Evolutionary conservation across 495 filamentous ascomycete species (phyloP).

Genomic region (Aspergillus saccharolyticus): DNA sequence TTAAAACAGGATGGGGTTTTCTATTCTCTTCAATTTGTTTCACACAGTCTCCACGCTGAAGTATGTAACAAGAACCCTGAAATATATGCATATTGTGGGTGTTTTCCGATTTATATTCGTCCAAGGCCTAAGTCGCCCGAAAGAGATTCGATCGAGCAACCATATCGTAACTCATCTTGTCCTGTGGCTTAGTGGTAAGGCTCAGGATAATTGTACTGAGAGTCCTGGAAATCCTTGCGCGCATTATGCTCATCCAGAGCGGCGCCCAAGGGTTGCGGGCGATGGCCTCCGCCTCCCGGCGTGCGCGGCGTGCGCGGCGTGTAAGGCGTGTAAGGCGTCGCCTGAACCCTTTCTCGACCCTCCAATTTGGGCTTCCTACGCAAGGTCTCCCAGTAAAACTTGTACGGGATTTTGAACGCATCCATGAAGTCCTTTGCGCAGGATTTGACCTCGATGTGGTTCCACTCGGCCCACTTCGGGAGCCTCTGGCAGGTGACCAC

Average conservation of each 20-base stretch:
- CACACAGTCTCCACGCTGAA: neutral
- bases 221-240: too few species aligned
- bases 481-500: slow-evolving; percentile 21
- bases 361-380: neutral
- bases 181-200: slow-evolving; percentile 8
- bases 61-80: slow-evolving; percentile 9
- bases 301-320: slow-evolving; percentile 9
- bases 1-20: too few species aligned
- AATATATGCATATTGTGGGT: neutral
- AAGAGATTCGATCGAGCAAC: too few species aligned
- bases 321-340: slow-evolving; percentile 7
- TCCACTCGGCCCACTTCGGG: slow-evolving; percentile 29
- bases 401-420: slow-evolving; percentile 15
- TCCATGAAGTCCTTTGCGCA: slow-evolving; percentile 16
- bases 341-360: neutral
- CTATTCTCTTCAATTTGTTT: too few species aligned
- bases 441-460: slow-evolving; percentile 27
- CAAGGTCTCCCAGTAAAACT: slow-evolving; percentile 11
- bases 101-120: neutral
- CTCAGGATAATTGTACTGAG: slow-evolving; percentile 6
- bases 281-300: too few species aligned
- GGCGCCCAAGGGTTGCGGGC: neutral
- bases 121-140: too few species aligned
- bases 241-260: neutral
- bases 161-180: too few species aligned